Base-by-base conservation (phyloP, 2,329 filamentous ascomycete species). In the Clarireedia homoeocarpa region DNA sequence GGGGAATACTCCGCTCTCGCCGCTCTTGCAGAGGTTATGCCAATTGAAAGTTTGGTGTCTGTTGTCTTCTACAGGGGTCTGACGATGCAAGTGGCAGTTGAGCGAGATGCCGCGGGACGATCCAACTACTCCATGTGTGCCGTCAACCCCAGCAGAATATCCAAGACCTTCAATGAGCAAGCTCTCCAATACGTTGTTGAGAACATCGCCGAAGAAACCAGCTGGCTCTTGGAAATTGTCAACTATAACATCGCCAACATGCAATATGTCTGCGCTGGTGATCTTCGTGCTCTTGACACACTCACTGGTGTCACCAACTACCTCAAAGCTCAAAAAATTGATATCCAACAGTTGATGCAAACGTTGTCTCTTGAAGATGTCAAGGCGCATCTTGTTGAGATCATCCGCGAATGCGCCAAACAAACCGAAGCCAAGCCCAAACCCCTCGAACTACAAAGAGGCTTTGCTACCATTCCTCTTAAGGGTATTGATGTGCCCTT, bases 71-170 rank as follows among this genome's bases (percentile, higher is more conserved):
- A 99, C 78, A 91, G 94, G 73, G 94, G 94, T 69, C 78, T 99
- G 68, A 99, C 94, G 23, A 99, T 99, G 94, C 94, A 99, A 75
- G 94, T 99, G 48, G 94, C 94, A 24, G 94, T 99, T 62, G 94
- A 97, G 77, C 91, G 94, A 71, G 94, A 99, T 71, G 91, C 86
- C 58, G 78, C 83, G 62, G 94, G 94, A 39, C 88, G 94, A 56
- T 96, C 91, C 65, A 97, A 97, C 80, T 99, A 99, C 79, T 91
- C 89, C 60, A 99, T 99, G 94, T 96, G 92, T 72, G 94, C 94
- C 56, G 92, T 99, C 74, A 99, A 99, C 77, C 94, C 94, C 38
- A 96, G 91, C 78, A 86, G 94, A 62, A 96, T 99, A 72, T 95
- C 89, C 69, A 96, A 95, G 82, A 96, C 91, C 1, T 99, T 99